Evolutionary conservation across 2,329 filamentous ascomycete species (phyloP), one percentile per base, ranked within the genome.

Genomic region (Aureobasidium pullulans): DNA sequence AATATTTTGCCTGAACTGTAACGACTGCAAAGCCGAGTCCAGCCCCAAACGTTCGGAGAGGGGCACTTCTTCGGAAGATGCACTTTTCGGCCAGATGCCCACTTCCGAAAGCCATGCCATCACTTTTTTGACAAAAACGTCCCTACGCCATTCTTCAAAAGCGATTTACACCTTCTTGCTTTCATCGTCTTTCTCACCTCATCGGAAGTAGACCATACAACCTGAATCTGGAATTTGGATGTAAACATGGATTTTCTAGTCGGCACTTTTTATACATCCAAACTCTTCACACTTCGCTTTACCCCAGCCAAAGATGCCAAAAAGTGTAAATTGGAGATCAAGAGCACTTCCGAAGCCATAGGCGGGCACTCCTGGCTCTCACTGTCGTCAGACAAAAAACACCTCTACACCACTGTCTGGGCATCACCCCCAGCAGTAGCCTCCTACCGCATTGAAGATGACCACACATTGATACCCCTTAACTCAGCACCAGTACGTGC

Each of bases 391-490:
- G 59, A 66, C 47, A 65, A 67, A 15, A 62, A 63, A 15, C 62
- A 62, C 52, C 64, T 72, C 53, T 72, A 72, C 62, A 65, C 65
- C 15, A 72, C 70, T n/a, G 69, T 68, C 19, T 72, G 70, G 70
- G 68, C 68, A n/a, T 62, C 66, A 28, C 66, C 67, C 1, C 70
- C 70, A 4, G 69, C 69, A 3, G 59, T 71, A 6, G 69, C 70
- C 5, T 60, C 66, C 31, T 72, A 72, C 64, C 60, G 59, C 5
- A 63, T 72, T 58, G 49, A 61, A 2, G 32, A 53, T 6, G 65
- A 66, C 56, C 61, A 65, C 7, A 60, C 68, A 11, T 64, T 71
- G 32, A 62, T 62, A 34, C 67, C 66, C 50, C 61, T 72, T n/a
- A 72, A 71, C 57, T 67, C 68, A 7, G 66, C 67, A 53, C 66